Conservation (phyloP, 208 protist genomes). For the Leishmania martiniquensis region DNA sequence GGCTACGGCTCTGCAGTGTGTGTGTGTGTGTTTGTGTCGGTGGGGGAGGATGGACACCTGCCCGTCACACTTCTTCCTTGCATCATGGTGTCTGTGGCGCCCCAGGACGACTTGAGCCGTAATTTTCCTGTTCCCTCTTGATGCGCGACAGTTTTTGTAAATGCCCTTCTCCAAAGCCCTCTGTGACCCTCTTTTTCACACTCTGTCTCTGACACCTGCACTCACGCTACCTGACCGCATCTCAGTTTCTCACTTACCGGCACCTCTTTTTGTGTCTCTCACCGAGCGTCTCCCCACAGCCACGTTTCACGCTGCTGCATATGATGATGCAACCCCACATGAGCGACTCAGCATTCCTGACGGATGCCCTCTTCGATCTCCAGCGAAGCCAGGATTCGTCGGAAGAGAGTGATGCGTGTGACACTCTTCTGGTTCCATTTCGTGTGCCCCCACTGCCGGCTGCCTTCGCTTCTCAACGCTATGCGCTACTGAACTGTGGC, state of each 20-base stretch:
- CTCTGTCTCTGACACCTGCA: neutral
- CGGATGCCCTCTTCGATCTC: slow-evolving; percentile 19
- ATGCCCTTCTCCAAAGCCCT: neutral
- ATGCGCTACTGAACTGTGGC: slow-evolving; percentile 36
- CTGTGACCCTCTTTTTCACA: neutral
- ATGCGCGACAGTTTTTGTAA: no score
- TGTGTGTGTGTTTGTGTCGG: no score
- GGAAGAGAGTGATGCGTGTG: slow-evolving; percentile 4
- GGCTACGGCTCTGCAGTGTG: no score
- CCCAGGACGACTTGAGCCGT: neutral
- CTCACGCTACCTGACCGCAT: neutral
- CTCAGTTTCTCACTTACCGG: no score
- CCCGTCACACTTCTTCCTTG: neutral
- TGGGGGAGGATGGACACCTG: no score
- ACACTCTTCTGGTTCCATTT: slow-evolving; percentile 41
- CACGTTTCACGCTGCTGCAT: neutral
- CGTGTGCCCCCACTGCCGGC: slow-evolving; percentile 47
- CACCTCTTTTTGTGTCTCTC: neutral
- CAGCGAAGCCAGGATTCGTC: neutral
- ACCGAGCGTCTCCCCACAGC: neutral
- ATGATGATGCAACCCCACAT: slow-evolving; percentile 1
- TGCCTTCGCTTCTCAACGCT: slow-evolving; percentile 22
- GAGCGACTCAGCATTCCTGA: slow-evolving; percentile 27
- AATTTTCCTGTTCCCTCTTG: neutral
- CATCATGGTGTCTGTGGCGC: neutral